phyloP scores from a whole-genome alignment of 495 filamentous ascomycete species.

The Xylaria cubensis region DNA sequence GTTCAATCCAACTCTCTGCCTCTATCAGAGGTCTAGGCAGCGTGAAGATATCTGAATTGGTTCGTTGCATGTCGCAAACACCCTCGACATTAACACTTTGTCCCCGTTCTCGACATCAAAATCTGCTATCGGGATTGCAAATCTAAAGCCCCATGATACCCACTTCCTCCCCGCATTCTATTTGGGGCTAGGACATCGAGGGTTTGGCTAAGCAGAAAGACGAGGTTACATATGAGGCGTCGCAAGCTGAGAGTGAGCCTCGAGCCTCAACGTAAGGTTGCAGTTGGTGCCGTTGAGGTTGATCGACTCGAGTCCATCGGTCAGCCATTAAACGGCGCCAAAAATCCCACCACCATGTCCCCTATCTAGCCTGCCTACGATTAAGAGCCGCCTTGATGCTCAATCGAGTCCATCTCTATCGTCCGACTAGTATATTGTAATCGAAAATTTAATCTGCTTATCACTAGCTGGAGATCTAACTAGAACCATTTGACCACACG shows the following conservation, averaged over 20 bases:
- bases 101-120: not conserved
- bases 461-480: not conserved
- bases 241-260: slow-evolving; percentile 12
- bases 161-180: slow-evolving; percentile 17
- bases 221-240: slow-evolving; percentile 24
- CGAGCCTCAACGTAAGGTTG: slow-evolving; percentile 24
- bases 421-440: not conserved
- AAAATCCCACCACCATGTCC: not conserved
- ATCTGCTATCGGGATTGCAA: slow-evolving; percentile 7
- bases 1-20: not conserved
- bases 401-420: not conserved
- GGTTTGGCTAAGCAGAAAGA: not conserved
- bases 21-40: not conserved
- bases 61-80: not conserved
- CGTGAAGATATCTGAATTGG: not conserved
- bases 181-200: not conserved
- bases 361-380: not conserved
- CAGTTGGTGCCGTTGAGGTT: not conserved
- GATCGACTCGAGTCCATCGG: not conserved
- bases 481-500: not conserved
- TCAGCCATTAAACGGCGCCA: not conserved
- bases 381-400: not conserved
- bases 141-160: not conserved
- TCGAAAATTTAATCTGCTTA: not conserved
- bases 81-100: not conserved